A percentile compares a stretch with the other conserved stretches of the same genome.
Conservation (phyloP, 2,329 filamentous ascomycete species). For the Fusarium nisikadoi region DNA sequence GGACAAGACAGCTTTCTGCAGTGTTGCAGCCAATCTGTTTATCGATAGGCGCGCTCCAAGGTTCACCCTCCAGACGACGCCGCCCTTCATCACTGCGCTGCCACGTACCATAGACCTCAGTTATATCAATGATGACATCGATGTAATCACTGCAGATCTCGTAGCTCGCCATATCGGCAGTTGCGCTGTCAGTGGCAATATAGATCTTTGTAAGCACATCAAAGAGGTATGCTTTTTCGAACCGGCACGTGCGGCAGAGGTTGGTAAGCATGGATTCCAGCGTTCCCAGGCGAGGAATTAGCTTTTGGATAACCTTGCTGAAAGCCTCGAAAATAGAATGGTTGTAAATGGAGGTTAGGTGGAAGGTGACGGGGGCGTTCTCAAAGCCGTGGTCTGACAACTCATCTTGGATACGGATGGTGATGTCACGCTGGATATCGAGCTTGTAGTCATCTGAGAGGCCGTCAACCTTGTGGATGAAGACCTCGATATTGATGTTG, state of each 20-base stretch:
- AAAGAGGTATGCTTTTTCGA: conserved; percentile 98
- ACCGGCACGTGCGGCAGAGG: conserved; percentile 90
- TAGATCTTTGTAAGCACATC: conserved; percentile 99
- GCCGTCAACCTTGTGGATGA: conserved; percentile 99
- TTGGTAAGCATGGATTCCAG: conserved; percentile 95
- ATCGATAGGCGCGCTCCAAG: conserved; percentile 70
- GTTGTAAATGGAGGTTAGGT: conserved; percentile 98
- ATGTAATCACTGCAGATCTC: conserved; percentile 99
- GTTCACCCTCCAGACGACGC: conserved; percentile 66
- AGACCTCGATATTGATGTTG: conserved; percentile 96
- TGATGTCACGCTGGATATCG: conserved; percentile 96
- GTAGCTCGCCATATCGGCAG: conserved; percentile 94
- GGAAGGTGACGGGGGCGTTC: conserved; percentile 92
- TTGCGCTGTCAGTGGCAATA: conserved; percentile 93
- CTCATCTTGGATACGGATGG: conserved; percentile 95
- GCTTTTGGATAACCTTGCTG: conserved; percentile 96
- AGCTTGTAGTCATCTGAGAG: conserved; percentile 95
- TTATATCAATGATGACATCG: conserved; percentile 96
- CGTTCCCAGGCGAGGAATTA: conserved; percentile 91
- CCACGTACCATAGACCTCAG: conserved; percentile 90
- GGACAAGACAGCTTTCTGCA: conserved; percentile 74
- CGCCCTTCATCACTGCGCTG: conserved; percentile 65
- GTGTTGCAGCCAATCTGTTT: conserved; percentile 74
- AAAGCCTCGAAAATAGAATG: conserved; percentile 99
- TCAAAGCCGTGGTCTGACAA: conserved; percentile 93